Conservation (phyloP, 768 basidiomycete species). For the Termitomyces sp. region DNA sequence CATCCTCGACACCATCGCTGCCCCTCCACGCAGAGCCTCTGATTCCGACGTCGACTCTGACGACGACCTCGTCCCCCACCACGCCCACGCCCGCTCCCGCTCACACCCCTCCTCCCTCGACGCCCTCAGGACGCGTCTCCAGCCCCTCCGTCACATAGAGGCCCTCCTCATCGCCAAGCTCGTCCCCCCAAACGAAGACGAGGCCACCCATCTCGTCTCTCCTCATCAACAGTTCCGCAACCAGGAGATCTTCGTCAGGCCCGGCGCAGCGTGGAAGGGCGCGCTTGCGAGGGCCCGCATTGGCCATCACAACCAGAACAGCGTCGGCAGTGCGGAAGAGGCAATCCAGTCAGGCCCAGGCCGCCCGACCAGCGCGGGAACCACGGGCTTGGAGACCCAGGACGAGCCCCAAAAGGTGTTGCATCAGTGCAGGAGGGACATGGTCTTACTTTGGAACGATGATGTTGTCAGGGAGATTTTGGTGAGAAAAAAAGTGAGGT, state of each 20-base stretch:
- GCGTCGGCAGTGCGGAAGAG: too few species aligned
- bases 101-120: constrained; percentile 39
- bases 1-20: constrained; percentile 56
- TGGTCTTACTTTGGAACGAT: constrained; percentile 68
- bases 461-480: constrained; percentile 54
- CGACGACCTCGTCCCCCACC: constrained; percentile 9
- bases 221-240: constrained; percentile 25
- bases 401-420: constrained; percentile 62
- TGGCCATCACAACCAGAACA: constrained; percentile 14
- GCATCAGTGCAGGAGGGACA: constrained; percentile 57
- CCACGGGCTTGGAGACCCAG: constrained; percentile 42
- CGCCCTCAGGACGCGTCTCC: constrained; percentile 57
- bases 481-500: constrained; percentile 51
- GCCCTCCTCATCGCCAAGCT: constrained; percentile 66
- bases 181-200: constrained; percentile 65
- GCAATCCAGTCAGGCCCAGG: not conserved
- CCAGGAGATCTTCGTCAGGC: constrained; percentile 60
- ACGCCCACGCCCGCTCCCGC: constrained; percentile 23
- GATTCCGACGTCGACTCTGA: constrained; percentile 11
- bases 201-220: constrained; percentile 36
- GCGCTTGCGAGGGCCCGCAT: constrained; percentile 46
- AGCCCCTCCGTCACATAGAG: constrained; percentile 69
- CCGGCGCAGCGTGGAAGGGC: constrained; percentile 66
- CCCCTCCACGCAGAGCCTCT: constrained; percentile 30
- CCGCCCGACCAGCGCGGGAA: constrained; percentile 41